Percentiles rank a stretch among this genome's conserved stretches.
These are phyloP conservation scores for Aspergillus bombycis DNA, from an alignment of 2,329 filamentous ascomycete genomes.

Conservation along the genomic window DNA sequence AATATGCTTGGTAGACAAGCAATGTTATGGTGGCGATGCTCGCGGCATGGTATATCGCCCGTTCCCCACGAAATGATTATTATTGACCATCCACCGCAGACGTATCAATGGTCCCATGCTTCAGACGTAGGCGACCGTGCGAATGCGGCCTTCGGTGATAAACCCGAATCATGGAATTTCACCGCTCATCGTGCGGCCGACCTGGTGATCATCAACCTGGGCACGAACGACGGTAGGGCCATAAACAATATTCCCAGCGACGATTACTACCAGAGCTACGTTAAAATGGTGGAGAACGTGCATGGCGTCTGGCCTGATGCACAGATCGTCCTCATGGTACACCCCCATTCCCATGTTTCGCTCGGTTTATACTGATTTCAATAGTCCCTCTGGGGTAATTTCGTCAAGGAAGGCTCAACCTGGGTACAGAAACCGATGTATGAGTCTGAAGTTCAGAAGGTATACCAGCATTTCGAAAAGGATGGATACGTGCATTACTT, in stretches of 20 bases:
- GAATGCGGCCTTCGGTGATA: conserved; percentile 40
- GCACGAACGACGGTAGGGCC: conserved; percentile 49
- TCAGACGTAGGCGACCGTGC: conserved; percentile 57
- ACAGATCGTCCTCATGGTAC: conserved; percentile 45
- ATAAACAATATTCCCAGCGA: conserved; percentile 42
- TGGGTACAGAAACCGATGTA: conserved; percentile 54
- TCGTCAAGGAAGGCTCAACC: conserved; percentile 54
- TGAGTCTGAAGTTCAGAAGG: conserved; percentile 53
- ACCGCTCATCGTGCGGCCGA: conserved; percentile 34
- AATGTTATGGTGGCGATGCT: conserved; percentile 56
- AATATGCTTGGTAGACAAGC: conserved; percentile 58
- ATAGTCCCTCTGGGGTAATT: conserved; percentile 58
- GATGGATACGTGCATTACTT: conserved; percentile 45
- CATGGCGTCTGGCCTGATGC: conserved; percentile 46
- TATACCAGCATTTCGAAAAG: conserved; percentile 10
- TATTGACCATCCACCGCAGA: conserved; percentile 24
- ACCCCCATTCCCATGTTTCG: not conserved
- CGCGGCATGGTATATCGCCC: conserved; percentile 46
- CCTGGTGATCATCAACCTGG: conserved; percentile 50
- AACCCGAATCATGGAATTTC: conserved; percentile 32
- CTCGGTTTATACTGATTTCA: conserved; percentile 4
- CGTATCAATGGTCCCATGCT: conserved; percentile 61
- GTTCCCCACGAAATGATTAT: not conserved
- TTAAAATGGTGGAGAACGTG: conserved; percentile 44
- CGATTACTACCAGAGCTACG: conserved; percentile 43